These are phyloP conservation scores for Sporothrix protearum DNA, from an alignment of 2,329 filamentous ascomycete species.

Conservation along the genomic window DNA sequence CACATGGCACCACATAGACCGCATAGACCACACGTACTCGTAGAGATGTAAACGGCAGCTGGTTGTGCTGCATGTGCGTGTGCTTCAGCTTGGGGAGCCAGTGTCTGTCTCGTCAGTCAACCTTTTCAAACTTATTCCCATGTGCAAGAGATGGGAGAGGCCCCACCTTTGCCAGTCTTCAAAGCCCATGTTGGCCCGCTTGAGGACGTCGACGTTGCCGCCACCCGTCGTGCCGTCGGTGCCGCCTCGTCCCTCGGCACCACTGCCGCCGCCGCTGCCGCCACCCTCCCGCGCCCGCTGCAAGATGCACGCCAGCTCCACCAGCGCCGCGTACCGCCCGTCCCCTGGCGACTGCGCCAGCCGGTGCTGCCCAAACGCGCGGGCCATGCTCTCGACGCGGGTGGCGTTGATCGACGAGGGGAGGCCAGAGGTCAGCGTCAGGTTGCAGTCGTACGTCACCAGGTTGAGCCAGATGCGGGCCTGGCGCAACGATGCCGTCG, in stretches of 20 bases:
- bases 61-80: constrained; percentile 19
- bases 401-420: constrained; percentile 1
- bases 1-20: too few relatives aligned
- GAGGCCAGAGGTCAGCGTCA: constrained; percentile 14
- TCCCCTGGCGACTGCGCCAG: constrained; percentile 9
- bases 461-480: constrained; percentile 17
- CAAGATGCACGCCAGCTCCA: constrained; percentile 12
- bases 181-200: constrained; percentile 11
- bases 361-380: not conserved
- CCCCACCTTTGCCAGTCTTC: constrained; percentile 19
- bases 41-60: constrained; percentile 11
- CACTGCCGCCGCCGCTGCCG: not conserved
- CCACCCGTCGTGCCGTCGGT: not conserved
- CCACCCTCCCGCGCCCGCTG: not conserved
- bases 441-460: constrained; percentile 18
- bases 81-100: not conserved
- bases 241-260: not conserved
- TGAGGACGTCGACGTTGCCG: constrained; percentile 11
- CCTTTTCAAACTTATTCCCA: not conserved
- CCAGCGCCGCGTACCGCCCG: constrained; percentile 10
- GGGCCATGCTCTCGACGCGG: not conserved
- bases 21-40: too few relatives aligned
- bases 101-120: not conserved
- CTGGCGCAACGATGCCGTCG: not conserved
- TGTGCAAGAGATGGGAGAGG: too few relatives aligned